Conservation (phyloP, 2,329 filamentous ascomycete genomes). For the Fusarium sororula region DNA sequence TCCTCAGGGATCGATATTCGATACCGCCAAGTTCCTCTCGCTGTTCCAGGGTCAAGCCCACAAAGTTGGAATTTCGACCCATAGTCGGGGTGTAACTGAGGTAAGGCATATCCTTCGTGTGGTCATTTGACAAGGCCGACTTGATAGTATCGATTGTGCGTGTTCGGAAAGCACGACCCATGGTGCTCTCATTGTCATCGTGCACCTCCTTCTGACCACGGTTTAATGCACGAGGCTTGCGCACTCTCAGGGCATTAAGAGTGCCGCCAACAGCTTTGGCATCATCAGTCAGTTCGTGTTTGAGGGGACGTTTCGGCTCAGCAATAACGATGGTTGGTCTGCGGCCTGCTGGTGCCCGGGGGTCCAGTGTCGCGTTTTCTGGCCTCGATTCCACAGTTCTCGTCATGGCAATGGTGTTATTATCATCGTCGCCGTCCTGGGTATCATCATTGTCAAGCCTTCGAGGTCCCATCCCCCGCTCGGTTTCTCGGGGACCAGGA, state of each 20-base stretch:
- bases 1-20: constrained; percentile 92
- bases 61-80: constrained; percentile 91
- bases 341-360: constrained; percentile 47
- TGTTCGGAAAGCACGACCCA: constrained; percentile 46
- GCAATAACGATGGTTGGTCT: constrained; percentile 72
- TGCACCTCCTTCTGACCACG: constrained; percentile 51
- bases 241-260: constrained; percentile 54
- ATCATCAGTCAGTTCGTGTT: constrained; percentile 53
- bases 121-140: constrained; percentile 63
- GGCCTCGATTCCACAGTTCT: constrained; percentile 42
- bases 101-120: constrained; percentile 78
- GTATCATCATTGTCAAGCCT: constrained; percentile 55
- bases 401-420: constrained; percentile 43
- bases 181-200: constrained; percentile 46
- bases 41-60: constrained; percentile 88
- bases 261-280: constrained; percentile 53
- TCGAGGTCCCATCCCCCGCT: constrained; percentile 78
- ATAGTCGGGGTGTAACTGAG: constrained; percentile 94
- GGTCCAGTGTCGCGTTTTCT: constrained; percentile 31
- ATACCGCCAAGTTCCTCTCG: constrained; percentile 95
- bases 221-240: constrained; percentile 54
- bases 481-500: constrained; percentile 89
- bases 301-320: constrained; percentile 60
- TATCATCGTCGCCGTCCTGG: constrained; percentile 49
- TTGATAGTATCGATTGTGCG: constrained; percentile 69